phyloP scores from a whole-genome alignment of 192 early-diverging fungal genomes.

The Endogone sp. region DNA sequence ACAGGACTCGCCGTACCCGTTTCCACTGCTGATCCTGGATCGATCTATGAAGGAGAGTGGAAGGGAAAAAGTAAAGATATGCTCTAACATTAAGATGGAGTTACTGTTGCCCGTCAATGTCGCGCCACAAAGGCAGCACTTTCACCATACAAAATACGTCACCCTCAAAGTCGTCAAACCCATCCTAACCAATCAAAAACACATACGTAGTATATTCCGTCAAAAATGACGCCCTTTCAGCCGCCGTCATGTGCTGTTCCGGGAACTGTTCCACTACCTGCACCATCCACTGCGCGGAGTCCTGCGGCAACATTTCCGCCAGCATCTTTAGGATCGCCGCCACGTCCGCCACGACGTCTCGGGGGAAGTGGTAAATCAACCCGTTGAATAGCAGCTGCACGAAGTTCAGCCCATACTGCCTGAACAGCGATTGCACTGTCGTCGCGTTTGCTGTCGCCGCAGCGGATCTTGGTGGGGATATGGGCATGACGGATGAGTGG shows the following conservation, averaged over 20 bases:
- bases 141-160: no score
- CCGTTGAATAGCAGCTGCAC: slow-evolving; percentile 48
- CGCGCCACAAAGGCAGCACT: no score
- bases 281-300: slow-evolving; percentile 45
- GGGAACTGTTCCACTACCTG: slow-evolving; percentile 38
- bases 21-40: slow-evolving; percentile 44
- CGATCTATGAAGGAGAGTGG: slow-evolving; percentile 32
- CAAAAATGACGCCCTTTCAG: slow-evolving; percentile 48
- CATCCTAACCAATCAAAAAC: no score
- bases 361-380: slow-evolving; percentile 47
- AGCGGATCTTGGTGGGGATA: slow-evolving; percentile 10
- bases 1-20: slow-evolving; percentile 45
- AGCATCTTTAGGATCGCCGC: slow-evolving; percentile 44
- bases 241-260: slow-evolving; percentile 34
- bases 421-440: slow-evolving; percentile 34
- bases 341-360: slow-evolving; percentile 52
- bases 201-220: slow-evolving; percentile 49
- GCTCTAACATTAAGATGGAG: no score
- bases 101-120: no score
- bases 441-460: slow-evolving; percentile 7
- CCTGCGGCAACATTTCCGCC: slow-evolving; percentile 40
- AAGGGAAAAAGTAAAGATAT: no score
- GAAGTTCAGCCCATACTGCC: slow-evolving; percentile 33
- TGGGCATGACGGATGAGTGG: slow-evolving; percentile 3
- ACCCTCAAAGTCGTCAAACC: no score